Conservation (phyloP, 495 filamentous ascomycete genomes). For the Penicillium fimorum region DNA sequence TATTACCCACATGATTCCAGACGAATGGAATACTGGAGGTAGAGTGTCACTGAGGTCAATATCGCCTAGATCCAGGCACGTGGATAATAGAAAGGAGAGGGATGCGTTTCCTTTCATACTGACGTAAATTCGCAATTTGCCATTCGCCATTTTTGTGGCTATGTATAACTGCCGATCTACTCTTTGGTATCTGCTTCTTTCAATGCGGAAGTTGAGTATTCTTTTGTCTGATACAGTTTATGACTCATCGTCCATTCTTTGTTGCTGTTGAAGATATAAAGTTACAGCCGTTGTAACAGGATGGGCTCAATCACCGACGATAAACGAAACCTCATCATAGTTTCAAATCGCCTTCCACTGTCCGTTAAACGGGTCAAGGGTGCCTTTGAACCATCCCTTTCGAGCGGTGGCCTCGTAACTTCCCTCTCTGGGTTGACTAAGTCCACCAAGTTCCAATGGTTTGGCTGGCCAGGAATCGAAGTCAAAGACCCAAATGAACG, state of each 20-base stretch:
- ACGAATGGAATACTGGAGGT: neutral
- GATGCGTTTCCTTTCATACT: slow-evolving; percentile 10
- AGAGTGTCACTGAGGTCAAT: neutral
- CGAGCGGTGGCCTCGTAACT: slow-evolving; percentile 85
- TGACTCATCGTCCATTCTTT: neutral
- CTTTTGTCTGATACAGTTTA: neutral
- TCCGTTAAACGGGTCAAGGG: slow-evolving; percentile 79
- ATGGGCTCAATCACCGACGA: slow-evolving; percentile 10
- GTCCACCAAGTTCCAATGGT: slow-evolving; percentile 84
- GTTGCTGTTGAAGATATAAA: neutral
- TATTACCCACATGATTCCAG: neutral
- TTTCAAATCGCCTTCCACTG: slow-evolving; percentile 87
- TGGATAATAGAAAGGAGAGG: neutral
- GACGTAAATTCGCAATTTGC: slow-evolving; percentile 22
- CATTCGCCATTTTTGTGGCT: slow-evolving; percentile 21
- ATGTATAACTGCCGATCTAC: slow-evolving; percentile 9
- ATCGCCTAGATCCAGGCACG: neutral
- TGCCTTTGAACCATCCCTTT: slow-evolving; percentile 73
- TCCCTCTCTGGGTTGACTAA: slow-evolving; percentile 82
- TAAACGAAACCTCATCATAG: slow-evolving; percentile 61
- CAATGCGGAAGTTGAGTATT: neutral
- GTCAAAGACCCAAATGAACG: slow-evolving; percentile 38
- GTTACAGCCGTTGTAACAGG: neutral
- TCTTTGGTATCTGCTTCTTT: neutral
- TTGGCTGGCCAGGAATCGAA: slow-evolving; percentile 87